Evolutionary conservation across 345 rosid species (phyloP), one percentile per base, ranked within the genome.

Genomic region (Citrus unshiu): DNA sequence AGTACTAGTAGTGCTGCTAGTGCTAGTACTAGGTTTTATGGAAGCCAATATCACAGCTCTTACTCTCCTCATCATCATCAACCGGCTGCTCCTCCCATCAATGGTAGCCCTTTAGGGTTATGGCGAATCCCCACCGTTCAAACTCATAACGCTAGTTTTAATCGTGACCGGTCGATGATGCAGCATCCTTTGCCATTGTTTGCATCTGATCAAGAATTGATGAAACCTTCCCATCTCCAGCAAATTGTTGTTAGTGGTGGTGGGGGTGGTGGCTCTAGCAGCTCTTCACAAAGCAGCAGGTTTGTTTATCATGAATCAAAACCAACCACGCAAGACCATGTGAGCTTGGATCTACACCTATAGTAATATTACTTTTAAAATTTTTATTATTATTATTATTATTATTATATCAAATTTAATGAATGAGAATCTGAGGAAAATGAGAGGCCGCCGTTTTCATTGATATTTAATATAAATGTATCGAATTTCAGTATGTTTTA

Each of bases 261-360:
- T 10, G 51, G 51, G 51, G 51, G 51, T 46, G 51, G 51, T 46
- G 51, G 51, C 51, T 12, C 51, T 46, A 13, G 51, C 51, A 1
- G 79, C 77, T 81, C 90, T 1, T 81, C 89, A 2, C 89, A 81
- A 54, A 80, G 83, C 64, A 81, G 83, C 67, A 81, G 84, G 79
- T 89, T 68, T 30, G 92, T 81, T 19, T 90, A 84, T 46, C 51
- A 46, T 62, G 92, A 86, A 40, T 72, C 85, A 10, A 90, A 92
- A 81, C 57, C 88, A 0, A 89, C 83, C 75, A 84, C 86, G 72
- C 89, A 92, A 83, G 95, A 92, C 76, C 93, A 89, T 79, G 96
- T 95, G 89, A 95, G 99, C 87, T 92, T 95, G 86, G 99, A 95
- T 91, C 98, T 95, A 83, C 97, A 88, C 85, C 95, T 95, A 85